Conservation (phyloP, 768 basidiomycete genomes). For the Rhodosporidiobolus sp. region DNA sequence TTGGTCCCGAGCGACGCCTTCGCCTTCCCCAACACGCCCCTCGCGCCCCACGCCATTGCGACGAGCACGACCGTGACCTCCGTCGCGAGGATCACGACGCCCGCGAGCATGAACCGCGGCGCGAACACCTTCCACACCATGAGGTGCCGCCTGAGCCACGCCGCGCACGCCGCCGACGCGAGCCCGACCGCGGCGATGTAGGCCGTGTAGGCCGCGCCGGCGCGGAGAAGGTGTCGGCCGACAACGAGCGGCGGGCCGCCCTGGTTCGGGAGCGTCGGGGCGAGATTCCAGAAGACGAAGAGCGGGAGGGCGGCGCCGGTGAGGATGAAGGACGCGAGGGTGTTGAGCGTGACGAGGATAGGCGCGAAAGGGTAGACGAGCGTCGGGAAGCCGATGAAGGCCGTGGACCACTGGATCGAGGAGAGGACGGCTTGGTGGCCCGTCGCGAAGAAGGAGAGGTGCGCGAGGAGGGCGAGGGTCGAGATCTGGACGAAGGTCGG, state of each 20-base stretch:
- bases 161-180: constrained; percentile 52
- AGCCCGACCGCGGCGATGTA: constrained; percentile 44
- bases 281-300: constrained; percentile 76
- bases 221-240: constrained; percentile 29
- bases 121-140: constrained; percentile 94
- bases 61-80: constrained; percentile 59
- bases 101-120: constrained; percentile 83
- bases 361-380: constrained; percentile 72
- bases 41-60: constrained; percentile 35
- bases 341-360: constrained; percentile 70
- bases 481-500: constrained; percentile 64
- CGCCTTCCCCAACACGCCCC: constrained; percentile 13
- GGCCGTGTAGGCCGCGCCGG: constrained; percentile 27
- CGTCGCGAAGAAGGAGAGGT: constrained; percentile 76
- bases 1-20: constrained; percentile 22
- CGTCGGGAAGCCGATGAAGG: constrained; percentile 70
- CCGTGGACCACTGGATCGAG: constrained; percentile 92
- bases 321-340: constrained; percentile 64
- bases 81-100: constrained; percentile 62
- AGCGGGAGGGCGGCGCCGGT: constrained; percentile 67
- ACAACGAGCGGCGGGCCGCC: constrained; percentile 49
- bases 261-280: constrained; percentile 56
- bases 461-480: constrained; percentile 70
- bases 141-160: constrained; percentile 42
- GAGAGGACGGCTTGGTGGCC: constrained; percentile 88